phyloP scores from a whole-genome alignment of 2,329 filamentous ascomycete genomes.

The Cordyceps cateniannulata region DNA sequence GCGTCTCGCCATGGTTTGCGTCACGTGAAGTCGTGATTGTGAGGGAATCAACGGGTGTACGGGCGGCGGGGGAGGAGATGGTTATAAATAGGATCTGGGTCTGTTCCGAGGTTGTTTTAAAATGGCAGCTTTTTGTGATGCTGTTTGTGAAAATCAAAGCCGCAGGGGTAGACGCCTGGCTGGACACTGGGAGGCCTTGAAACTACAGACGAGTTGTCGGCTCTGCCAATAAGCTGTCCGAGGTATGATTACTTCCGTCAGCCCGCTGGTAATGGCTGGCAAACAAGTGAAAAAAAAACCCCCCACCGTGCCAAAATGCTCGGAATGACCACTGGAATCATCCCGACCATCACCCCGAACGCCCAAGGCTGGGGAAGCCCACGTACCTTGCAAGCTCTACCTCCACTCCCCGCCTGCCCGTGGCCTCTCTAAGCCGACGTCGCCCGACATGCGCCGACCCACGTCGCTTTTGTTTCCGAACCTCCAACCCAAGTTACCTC shows the following conservation, averaged over 20 bases:
- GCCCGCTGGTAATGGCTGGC: too few species aligned
- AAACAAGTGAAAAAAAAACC: not conserved
- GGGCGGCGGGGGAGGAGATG: not conserved
- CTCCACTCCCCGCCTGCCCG: too few species aligned
- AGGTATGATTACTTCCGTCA: not conserved
- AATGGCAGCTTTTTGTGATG: not conserved
- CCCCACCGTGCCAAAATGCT: not conserved
- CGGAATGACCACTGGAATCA: not conserved
- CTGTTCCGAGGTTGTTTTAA: not conserved
- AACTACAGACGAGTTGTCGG: not conserved
- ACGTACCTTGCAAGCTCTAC: not conserved
- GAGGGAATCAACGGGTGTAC: not conserved
- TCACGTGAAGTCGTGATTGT: slow-evolving; percentile 8
- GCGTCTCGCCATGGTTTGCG: not conserved
- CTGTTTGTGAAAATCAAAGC: not conserved
- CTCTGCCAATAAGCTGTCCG: not conserved
- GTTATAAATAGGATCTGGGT: not conserved
- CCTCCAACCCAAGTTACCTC: not conserved
- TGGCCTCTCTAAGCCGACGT: slow-evolving; percentile 31
- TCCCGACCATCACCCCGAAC: not conserved
- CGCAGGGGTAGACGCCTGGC: not conserved
- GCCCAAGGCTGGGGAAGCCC: not conserved
- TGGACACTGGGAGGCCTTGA: not conserved
- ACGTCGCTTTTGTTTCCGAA: slow-evolving; percentile 7
- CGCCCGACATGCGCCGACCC: slow-evolving; percentile 23